Conservation (phyloP, 345 rosid genomes). For the Cardamine resedifolia region DNA sequence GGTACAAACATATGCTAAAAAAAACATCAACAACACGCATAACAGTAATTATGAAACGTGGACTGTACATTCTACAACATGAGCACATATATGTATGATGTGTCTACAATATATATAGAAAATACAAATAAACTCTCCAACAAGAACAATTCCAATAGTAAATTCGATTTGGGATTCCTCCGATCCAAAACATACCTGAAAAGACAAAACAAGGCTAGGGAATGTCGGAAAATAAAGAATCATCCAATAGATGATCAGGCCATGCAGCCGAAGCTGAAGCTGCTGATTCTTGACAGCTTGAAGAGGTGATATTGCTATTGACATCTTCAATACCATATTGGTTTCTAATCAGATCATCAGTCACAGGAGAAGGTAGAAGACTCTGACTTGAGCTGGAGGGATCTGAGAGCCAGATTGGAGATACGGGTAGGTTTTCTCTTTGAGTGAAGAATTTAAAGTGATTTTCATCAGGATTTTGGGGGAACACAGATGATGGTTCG, state of each 20-base stretch:
- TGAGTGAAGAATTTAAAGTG: slow-evolving; percentile 29
- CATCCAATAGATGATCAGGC: slow-evolving; percentile 41
- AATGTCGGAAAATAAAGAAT: slow-evolving; percentile 32
- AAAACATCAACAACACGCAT: slow-evolving; percentile 17
- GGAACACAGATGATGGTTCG: slow-evolving; percentile 30
- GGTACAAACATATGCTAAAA: slow-evolving; percentile 19
- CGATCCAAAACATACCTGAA: slow-evolving; percentile 30
- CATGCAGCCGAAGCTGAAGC: slow-evolving; percentile 37
- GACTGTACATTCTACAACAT: slow-evolving; percentile 27
- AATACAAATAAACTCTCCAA: slow-evolving; percentile 21
- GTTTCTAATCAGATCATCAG: slow-evolving; percentile 24
- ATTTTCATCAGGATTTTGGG: slow-evolving; percentile 16
- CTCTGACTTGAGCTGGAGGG: slow-evolving; percentile 27
- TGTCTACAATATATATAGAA: slow-evolving; percentile 22
- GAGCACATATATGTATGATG: background rate
- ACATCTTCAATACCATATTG: slow-evolving; percentile 35
- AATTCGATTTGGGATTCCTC: slow-evolving; percentile 16
- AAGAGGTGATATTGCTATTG: slow-evolving; percentile 29
- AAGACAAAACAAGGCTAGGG: slow-evolving; percentile 23
- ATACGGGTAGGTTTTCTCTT: slow-evolving; percentile 27
- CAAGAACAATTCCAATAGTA: slow-evolving; percentile 25
- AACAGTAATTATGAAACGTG: slow-evolving; percentile 7
- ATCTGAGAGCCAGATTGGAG: slow-evolving; percentile 38
- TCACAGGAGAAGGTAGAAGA: slow-evolving; percentile 28
- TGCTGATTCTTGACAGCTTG: slow-evolving; percentile 37